Evolutionary conservation across 768 basidiomycete species (phyloP), one percentile per base, ranked within the genome.

Genomic region (Gloeopeniophorella convolvens): DNA sequence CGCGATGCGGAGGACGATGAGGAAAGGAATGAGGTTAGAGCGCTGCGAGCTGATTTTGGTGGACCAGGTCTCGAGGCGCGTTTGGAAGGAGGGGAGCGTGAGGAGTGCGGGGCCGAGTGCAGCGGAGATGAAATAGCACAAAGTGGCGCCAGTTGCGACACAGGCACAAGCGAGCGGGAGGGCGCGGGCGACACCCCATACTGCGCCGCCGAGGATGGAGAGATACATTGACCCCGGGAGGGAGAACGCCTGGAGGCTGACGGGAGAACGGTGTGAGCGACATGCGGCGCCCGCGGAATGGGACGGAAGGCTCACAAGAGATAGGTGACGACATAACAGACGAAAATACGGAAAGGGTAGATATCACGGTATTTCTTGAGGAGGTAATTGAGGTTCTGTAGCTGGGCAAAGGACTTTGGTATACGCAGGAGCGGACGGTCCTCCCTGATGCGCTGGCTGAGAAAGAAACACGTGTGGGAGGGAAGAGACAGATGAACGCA

Each of bases 151-250:
- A 0, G 84, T 78, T 12, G 93, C 91, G 47, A 97, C 89, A 65
- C 91, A 95, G 57, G 84, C 78, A 60, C 94, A 97, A 9, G 87
- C 87, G n/a, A 98, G 77, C 4, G 89, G 85, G 4, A 97, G 75
- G 0, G 94, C 94, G 10, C 82, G 70, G 2, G 88, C 68, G 24
- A 95, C 83, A 32, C 94, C 94, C 83, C 92, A 98, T 3, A 96
- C 87, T 0, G 95, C 95, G 28, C 95, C 95, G 16, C 89, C 93
- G 11, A 97, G 81, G 61, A 98, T 96, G 45, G 92, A 92, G 41
- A 98, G 79, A 64, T 98, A 98, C 93, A 98, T 95, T 35, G 92
- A 95, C 1, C 94, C 94, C 0, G 95, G 94, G 12, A 97, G 76
- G 6, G 93, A 94, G 69, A 97, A 98, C 0, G 92, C 91, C 73